A percentile compares a stretch with the other conserved stretches of the same genome.
Evolutionary conservation across 768 basidiomycete genomes (phyloP).

Genomic region (Asterophora parasitica): DNA sequence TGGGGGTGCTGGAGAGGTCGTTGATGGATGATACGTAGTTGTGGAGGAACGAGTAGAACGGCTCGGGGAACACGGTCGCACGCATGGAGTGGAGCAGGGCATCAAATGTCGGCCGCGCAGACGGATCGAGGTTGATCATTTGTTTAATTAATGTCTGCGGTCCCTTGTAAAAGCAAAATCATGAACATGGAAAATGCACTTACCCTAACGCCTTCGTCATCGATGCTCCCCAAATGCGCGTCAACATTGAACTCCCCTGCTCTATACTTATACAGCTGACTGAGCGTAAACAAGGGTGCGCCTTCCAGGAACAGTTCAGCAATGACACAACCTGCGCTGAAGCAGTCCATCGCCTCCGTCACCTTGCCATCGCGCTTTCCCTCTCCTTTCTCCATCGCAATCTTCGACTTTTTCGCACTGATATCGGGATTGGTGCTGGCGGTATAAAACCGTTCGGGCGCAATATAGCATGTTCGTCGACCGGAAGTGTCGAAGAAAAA

Average conservation of each 20-base stretch:
- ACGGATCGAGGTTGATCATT: conserved; percentile 84
- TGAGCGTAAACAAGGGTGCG: conserved; percentile 86
- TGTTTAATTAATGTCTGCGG: conserved; percentile 77
- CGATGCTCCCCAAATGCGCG: conserved; percentile 63
- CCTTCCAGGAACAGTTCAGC: conserved; percentile 97
- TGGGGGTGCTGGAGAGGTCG: conserved; percentile 50
- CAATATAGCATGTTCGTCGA: conserved; percentile 90
- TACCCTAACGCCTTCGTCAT: conserved; percentile 79
- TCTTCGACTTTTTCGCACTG: conserved; percentile 58
- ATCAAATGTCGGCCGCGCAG: conserved; percentile 77
- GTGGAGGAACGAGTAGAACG: conserved; percentile 92
- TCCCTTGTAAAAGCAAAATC: conserved; percentile 20
- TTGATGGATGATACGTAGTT: conserved; percentile 82
- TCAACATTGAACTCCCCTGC: conserved; percentile 82
- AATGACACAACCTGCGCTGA: conserved; percentile 90
- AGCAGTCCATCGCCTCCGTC: conserved; percentile 97
- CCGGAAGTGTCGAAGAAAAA: conserved; percentile 98
- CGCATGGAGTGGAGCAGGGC: conserved; percentile 68
- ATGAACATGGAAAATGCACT: conserved; percentile 22
- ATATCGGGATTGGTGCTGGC: conserved; percentile 63
- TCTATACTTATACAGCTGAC: conserved; percentile 92
- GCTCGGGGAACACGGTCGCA: conserved; percentile 82
- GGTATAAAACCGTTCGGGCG: conserved; percentile 92
- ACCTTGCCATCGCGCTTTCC: conserved; percentile 76
- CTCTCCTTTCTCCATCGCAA: conserved; percentile 48